Evolutionary conservation across 2,329 filamentous ascomycete species (phyloP).

Genomic region (Colletotrichum australisinense): DNA sequence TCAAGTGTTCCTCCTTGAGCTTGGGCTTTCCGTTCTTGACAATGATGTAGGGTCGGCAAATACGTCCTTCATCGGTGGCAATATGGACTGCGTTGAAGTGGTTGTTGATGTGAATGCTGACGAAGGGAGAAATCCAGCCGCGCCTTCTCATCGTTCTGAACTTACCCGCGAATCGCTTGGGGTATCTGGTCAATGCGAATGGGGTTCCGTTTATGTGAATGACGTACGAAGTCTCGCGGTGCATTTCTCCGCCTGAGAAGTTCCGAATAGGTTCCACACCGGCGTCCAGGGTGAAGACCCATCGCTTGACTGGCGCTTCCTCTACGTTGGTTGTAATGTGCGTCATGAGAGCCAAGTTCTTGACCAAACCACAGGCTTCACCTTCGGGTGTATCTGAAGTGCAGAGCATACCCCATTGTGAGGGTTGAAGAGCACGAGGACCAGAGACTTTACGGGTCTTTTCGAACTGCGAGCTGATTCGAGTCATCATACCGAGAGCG

Average conservation of each 20-base stretch:
- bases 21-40: constrained; percentile 89
- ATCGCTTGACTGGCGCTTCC: constrained; percentile 87
- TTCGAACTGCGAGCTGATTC: constrained; percentile 98
- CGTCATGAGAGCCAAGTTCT: constrained; percentile 98
- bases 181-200: constrained; percentile 85
- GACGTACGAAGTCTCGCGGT: constrained; percentile 84
- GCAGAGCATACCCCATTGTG: constrained; percentile 98
- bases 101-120: constrained; percentile 95
- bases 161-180: constrained; percentile 85
- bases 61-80: constrained; percentile 95
- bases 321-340: constrained; percentile 98
- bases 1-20: constrained; percentile 82
- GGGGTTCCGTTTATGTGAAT: constrained; percentile 97
- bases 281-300: constrained; percentile 88
- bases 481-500: constrained; percentile 98
- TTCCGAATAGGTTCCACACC: constrained; percentile 82
- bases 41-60: constrained; percentile 95
- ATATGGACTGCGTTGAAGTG: constrained; percentile 94
- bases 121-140: constrained; percentile 94
- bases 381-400: constrained; percentile 98
- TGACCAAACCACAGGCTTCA: constrained; percentile 96
- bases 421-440: constrained; percentile 94
- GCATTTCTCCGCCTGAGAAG: constrained; percentile 84
- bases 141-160: constrained; percentile 90
- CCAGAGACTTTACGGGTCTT: constrained; percentile 98